A percentile compares a stretch with the other conserved stretches of the same genome.
phyloP scores from a whole-genome alignment of 176 grass and related monocot species.

The Hordeum marinum region DNA sequence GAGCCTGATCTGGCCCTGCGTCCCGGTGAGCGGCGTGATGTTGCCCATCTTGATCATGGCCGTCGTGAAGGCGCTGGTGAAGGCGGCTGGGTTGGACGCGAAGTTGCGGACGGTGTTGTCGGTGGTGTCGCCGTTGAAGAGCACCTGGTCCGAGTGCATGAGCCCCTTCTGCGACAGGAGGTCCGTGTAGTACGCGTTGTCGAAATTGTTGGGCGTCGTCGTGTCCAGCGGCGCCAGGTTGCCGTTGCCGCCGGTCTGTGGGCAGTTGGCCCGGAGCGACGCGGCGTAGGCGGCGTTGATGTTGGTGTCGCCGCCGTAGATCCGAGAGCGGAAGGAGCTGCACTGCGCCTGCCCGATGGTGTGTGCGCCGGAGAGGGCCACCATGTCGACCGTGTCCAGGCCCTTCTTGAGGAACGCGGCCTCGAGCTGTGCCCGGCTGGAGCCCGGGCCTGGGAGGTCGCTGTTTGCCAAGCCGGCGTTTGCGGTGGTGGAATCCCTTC shows the following conservation, averaged over 20 bases:
- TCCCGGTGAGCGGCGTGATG: neutral
- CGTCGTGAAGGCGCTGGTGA: conserved; percentile 30
- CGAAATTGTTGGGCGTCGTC: too few relatives aligned
- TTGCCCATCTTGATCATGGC: conserved; percentile 50
- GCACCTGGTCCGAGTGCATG: conserved; percentile 52
- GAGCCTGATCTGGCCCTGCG: conserved; percentile 17
- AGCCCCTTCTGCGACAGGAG: neutral
- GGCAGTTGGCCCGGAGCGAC: neutral
- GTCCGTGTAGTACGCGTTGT: neutral
- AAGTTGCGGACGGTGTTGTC: conserved; percentile 34
- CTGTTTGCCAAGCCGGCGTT: neutral
- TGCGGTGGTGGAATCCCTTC: conserved; percentile 32
- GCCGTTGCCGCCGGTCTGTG: too few relatives aligned
- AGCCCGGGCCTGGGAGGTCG: neutral
- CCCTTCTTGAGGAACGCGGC: neutral
- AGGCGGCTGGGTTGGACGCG: conserved; percentile 6
- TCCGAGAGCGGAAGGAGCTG: conserved; percentile 20
- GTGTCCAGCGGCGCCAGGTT: too few relatives aligned
- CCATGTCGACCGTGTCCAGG: neutral
- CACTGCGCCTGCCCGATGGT: conserved; percentile 56
- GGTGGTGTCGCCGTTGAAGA: conserved; percentile 35
- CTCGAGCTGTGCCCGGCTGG: neutral
- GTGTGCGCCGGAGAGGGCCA: conserved; percentile 27
- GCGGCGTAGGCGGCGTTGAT: conserved; percentile 36
- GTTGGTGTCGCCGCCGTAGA: conserved; percentile 29